phyloP scores from a whole-genome alignment of 2,329 filamentous ascomycete species.

The Colletotrichum trifolii region DNA sequence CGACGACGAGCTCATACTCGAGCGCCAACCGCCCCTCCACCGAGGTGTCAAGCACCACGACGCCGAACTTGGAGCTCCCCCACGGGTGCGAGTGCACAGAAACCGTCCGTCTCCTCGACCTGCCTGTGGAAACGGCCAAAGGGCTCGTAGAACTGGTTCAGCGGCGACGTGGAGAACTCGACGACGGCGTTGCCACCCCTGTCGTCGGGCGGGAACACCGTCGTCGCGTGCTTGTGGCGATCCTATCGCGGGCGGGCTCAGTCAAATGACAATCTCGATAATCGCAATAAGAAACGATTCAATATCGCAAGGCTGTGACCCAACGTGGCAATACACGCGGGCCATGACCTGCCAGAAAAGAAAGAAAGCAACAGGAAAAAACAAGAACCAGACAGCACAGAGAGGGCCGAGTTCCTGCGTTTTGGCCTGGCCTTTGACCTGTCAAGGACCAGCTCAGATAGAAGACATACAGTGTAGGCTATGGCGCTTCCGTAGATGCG shows the following conservation, averaged over 20 bases:
- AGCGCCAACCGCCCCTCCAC: conserved; percentile 2
- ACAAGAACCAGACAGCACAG: conserved; percentile 15
- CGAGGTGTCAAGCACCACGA: conserved; percentile 19
- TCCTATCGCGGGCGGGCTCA: conserved; percentile 44
- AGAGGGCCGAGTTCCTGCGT: background rate
- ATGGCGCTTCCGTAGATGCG: conserved; percentile 16
- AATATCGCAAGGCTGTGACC: background rate
- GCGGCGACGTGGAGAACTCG: conserved; percentile 73
- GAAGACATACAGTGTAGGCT: background rate
- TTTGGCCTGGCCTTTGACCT: background rate
- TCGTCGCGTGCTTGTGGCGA: conserved; percentile 76
- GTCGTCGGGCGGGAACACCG: conserved; percentile 50
- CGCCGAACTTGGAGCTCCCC: conserved; percentile 28
- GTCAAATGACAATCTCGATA: conserved; percentile 15
- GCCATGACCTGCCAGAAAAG: background rate
- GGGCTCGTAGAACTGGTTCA: conserved; percentile 77
- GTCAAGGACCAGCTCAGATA: background rate
- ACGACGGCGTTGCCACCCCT: conserved; percentile 59
- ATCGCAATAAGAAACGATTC: conserved; percentile 11
- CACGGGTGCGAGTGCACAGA: conserved; percentile 30
- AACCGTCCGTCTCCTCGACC: conserved; percentile 50
- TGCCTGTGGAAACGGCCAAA: conserved; percentile 69
- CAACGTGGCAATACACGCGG: background rate
- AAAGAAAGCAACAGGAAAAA: background rate
- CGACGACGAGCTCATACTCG: conserved; percentile 25